These are phyloP conservation scores for Aspergillus japonicus DNA, from an alignment of 2,329 filamentous ascomycete genomes.

Conservation along the genomic window DNA sequence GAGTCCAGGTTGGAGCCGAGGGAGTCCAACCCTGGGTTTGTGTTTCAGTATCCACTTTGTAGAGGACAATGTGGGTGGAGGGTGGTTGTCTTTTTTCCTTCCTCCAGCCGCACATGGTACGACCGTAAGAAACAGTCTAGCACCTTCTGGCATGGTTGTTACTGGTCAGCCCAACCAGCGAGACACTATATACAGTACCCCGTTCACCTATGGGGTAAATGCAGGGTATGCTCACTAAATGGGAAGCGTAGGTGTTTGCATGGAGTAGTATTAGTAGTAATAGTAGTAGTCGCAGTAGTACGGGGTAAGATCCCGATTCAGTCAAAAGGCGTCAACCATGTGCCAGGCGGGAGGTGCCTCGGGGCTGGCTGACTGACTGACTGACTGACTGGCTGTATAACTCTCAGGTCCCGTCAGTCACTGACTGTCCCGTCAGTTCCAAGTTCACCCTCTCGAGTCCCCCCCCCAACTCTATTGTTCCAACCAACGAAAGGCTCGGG, in stretches of 20 bases:
- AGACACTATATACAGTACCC: no score
- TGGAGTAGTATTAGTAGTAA: no score
- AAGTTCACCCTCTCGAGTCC: no score
- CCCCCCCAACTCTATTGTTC: neutral
- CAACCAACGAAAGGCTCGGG: conserved; percentile 29
- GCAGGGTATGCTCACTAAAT: neutral
- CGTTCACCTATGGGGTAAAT: no score
- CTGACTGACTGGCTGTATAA: no score
- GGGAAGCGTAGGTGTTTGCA: no score
- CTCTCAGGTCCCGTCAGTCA: no score
- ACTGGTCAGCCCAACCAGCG: no score
- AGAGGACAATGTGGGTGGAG: neutral
- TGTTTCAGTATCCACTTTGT: neutral
- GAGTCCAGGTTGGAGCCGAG: no score
- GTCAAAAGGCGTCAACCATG: neutral
- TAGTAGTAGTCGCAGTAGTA: neutral
- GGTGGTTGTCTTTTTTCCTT: no score
- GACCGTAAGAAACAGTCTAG: neutral
- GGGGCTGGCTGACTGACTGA: neutral
- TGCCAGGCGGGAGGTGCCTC: neutral
- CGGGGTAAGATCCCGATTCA: neutral
- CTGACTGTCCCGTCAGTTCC: no score
- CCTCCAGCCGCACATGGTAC: neutral
- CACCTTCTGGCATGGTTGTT: neutral
- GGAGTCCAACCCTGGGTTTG: neutral